A percentile compares a stretch with the other conserved stretches of the same genome.
Evolutionary conservation across 1,284 basidiomycete genomes (phyloP).

Genomic region (Ceratobasidium sp.): DNA sequence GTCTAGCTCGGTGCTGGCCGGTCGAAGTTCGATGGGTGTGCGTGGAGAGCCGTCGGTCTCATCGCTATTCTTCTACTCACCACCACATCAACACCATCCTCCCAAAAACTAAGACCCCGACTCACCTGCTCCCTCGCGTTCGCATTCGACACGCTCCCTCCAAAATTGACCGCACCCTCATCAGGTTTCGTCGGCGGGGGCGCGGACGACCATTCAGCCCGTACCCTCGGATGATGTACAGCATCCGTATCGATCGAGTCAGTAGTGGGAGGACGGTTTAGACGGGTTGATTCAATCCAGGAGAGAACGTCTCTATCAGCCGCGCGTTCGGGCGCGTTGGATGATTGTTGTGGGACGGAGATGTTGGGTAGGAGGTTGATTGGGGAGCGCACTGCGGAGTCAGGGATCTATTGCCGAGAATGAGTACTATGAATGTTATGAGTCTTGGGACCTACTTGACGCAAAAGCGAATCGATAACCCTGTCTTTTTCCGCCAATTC

Average conservation of each 20-base stretch:
- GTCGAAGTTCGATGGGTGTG: constrained; percentile 18
- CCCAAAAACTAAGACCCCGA: not conserved
- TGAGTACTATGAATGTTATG: not conserved
- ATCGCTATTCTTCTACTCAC: not conserved
- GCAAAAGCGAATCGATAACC: constrained; percentile 68
- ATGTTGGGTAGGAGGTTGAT: constrained; percentile 40
- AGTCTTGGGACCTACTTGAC: constrained; percentile 67
- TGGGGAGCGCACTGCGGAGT: constrained; percentile 48
- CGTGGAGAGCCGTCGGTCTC: not conserved
- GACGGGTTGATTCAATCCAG: constrained; percentile 71
- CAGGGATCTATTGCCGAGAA: constrained; percentile 42
- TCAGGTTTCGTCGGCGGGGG: constrained; percentile 14
- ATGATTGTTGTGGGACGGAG: constrained; percentile 34
- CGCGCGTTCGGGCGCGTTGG: constrained; percentile 60
- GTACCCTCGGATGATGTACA: not conserved
- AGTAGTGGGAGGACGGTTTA: constrained; percentile 56
- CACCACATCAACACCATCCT: not conserved
- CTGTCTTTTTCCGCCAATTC: no score
- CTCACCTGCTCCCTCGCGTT: constrained; percentile 54
- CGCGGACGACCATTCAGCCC: not conserved
- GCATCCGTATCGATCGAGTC: constrained; percentile 50
- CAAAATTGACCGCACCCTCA: constrained; percentile 31
- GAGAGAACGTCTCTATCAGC: constrained; percentile 76
- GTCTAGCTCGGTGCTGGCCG: constrained; percentile 48
- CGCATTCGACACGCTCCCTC: constrained; percentile 50